Evolutionary conservation across 495 filamentous ascomycete species (phyloP), one percentile per base, ranked within the genome.

Genomic region (Lasiosphaeria miniovina): DNA sequence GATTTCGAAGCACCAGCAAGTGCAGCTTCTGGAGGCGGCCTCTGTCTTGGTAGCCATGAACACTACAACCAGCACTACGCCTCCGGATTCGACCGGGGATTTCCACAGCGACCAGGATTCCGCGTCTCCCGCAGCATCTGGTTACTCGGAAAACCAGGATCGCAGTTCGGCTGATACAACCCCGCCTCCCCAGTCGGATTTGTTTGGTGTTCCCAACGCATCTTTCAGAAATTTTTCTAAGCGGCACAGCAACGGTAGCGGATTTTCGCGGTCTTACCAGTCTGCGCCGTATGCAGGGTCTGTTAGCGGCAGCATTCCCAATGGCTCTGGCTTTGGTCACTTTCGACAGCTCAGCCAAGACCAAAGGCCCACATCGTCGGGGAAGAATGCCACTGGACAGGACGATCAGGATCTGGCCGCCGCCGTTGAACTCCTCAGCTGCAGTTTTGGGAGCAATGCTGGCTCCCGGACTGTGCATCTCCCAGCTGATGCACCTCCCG

Each of bases 1-100:
- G 63, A 98, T 98, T 64, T 98, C 94, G 60, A 98, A 98, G 84
- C 94, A 98, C 71, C 94, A 98, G 79, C 94, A 98, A 77, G 94
- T 98, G 59, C 94, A 98, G 72, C 84, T 98, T 48, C 83, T 98
- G 55, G 95, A 98, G 77, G 94, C 94, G 12, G 94, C 94, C 45
- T 94, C 91, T 17, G 95, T 98, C 32, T 79, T 98, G 52, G 89
- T 98, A 38, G 86, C 86, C 55, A 98, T 98, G 91, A 96, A 96
- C 75, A 77, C 80, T 58, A 66, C 72, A 58, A 78, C 80, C 73
- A 62, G 74, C 54, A 70, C 76, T 43, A 80, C 83, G 3, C 81
- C 82, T 54, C 79, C 83, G 54, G 86, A 85, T 40, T 82, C 83
- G 33, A 76, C 80, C 45, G 83, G 83, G 59, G 86, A 88, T 63